These are phyloP conservation scores for Anisodus tanguticus DNA, from an alignment of 257 asterid genomes.

Conservation along the genomic window DNA sequence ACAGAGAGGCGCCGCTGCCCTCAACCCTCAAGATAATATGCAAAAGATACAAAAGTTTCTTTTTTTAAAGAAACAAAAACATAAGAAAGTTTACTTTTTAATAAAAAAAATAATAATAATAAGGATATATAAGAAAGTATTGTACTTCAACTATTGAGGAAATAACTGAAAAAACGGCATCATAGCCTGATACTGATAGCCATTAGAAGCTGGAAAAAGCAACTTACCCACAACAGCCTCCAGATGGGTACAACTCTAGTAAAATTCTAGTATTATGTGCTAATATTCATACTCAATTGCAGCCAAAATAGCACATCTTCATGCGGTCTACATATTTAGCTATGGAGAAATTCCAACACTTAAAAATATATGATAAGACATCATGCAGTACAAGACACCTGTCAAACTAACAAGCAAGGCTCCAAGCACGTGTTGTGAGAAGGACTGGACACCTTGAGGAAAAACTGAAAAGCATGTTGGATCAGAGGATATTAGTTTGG, in stretches of 20 bases:
- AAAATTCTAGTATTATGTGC: neutral
- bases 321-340: neutral
- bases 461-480: constrained; percentile 20
- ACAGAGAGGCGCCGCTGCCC: neutral
- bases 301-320: constrained; percentile 11
- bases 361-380: neutral
- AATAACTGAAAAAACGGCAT: neutral
- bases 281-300: neutral
- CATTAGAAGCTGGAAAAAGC: neutral
- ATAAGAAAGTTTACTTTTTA: neutral
- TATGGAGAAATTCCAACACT: neutral
- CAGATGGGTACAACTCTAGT: neutral
- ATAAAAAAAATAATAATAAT: too few species aligned
- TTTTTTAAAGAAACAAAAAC: too few species aligned
- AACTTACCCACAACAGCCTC: neutral
- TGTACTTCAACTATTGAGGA: neutral
- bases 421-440: constrained; percentile 2
- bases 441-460: constrained; percentile 25
- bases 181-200: neutral
- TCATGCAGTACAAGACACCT: constrained; percentile 22
- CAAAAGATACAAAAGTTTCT: neutral
- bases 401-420: neutral
- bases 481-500: neutral
- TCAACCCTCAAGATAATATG: neutral
- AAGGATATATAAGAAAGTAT: neutral